A percentile compares a stretch with the other conserved stretches of the same genome.
phyloP scores from a whole-genome alignment of 2,329 filamentous ascomycete genomes.

The Onygena corvina region DNA sequence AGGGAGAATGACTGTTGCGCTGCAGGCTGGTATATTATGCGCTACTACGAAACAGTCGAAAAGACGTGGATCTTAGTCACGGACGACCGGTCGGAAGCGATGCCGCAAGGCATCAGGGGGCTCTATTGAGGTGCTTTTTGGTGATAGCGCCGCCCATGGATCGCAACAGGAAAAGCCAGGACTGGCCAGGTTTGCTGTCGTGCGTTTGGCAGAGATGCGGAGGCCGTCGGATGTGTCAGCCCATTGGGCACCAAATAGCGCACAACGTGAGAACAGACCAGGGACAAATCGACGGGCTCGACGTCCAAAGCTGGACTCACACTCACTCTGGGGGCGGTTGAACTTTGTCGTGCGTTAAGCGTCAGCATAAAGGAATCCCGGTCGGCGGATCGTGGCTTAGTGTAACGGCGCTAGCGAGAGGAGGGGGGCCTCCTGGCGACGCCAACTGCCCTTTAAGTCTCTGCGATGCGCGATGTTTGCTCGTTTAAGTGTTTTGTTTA shows the following conservation, averaged over 20 bases:
- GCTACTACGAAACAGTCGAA: conserved; percentile 4
- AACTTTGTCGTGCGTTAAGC: conserved; percentile 5
- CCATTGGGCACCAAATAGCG: neutral
- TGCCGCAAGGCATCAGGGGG: conserved; percentile 12
- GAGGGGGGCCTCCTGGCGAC: neutral
- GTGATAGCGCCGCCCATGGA: conserved; percentile 5
- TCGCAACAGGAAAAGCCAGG: conserved; percentile 4
- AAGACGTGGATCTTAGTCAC: conserved; percentile 3
- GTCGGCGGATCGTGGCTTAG: conserved; percentile 1
- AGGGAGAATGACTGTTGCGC: conserved; percentile 1
- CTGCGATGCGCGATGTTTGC: neutral
- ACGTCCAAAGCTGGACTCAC: neutral
- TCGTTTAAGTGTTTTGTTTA: neutral
- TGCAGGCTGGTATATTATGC: conserved; percentile 4
- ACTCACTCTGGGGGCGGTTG: conserved; percentile 2
- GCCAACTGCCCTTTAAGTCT: neutral
- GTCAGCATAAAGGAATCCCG: conserved; percentile 2
- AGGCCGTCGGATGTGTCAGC: neutral
- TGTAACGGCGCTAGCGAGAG: neutral
- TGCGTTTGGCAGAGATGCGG: conserved; percentile 5
- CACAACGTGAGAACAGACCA: conserved; percentile 3
- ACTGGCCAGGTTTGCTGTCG: neutral
- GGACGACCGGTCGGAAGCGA: conserved; percentile 8
- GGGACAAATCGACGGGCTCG: conserved; percentile 1
- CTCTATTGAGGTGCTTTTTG: conserved; percentile 7